Conservation (phyloP, 2,329 filamentous ascomycete genomes). For the Colletotrichum aenigma region DNA sequence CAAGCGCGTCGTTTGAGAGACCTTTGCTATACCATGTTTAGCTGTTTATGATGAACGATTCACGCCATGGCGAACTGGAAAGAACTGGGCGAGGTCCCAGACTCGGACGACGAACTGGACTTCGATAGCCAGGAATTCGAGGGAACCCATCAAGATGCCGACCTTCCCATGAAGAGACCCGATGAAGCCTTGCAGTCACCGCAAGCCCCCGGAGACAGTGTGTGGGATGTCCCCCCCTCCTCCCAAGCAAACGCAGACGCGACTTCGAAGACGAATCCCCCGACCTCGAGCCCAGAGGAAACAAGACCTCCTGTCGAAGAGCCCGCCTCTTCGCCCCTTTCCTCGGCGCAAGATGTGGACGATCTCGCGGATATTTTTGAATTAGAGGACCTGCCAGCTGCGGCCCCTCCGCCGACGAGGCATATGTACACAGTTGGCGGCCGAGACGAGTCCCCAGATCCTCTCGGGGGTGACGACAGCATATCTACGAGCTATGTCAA, state of each 20-base stretch:
- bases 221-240: conserved; percentile 42
- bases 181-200: conserved; percentile 5
- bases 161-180: background rate
- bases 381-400: background rate
- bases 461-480: conserved; percentile 31
- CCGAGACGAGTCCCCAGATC: conserved; percentile 2
- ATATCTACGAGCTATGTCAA: conserved; percentile 42
- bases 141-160: background rate
- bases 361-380: conserved; percentile 24
- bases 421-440: background rate
- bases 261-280: background rate
- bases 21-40: background rate
- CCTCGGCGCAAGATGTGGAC: conserved; percentile 33
- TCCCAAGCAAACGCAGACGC: background rate
- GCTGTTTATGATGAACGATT: conserved; percentile 18
- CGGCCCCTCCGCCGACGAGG: background rate
- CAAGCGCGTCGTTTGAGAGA: background rate
- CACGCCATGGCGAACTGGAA: conserved; percentile 51
- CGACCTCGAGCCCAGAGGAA: background rate
- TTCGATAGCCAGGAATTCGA: conserved; percentile 39
- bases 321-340: conserved; percentile 37
- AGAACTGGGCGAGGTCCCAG: conserved; percentile 54
- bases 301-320: background rate
- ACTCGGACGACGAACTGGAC: conserved; percentile 53
- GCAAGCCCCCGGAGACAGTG: conserved; percentile 22